Percentiles rank a stretch among this genome's conserved stretches.
phyloP scores from a whole-genome alignment of 2,329 filamentous ascomycete genomes.

The Rhynchosporium agropyri region DNA sequence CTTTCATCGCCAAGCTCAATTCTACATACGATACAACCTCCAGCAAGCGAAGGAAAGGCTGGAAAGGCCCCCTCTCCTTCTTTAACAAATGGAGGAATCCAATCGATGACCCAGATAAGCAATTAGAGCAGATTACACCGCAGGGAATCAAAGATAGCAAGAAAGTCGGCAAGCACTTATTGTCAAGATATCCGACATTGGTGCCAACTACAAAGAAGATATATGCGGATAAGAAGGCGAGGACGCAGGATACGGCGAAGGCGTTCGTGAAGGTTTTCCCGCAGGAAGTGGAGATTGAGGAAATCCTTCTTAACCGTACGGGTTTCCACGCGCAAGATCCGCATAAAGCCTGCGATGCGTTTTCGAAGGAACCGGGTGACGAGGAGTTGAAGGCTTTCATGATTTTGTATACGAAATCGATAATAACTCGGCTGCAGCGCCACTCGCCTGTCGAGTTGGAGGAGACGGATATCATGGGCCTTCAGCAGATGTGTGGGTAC shows the following conservation, averaged over 20 bases:
- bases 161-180: conserved; percentile 38
- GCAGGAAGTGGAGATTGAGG: conserved; percentile 37
- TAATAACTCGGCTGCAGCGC: conserved; percentile 58
- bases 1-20: conserved; percentile 58
- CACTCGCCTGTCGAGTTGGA: conserved; percentile 64
- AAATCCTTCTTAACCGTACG: conserved; percentile 55
- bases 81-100: conserved; percentile 39
- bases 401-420: conserved; percentile 60
- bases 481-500: conserved; percentile 68
- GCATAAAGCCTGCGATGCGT: conserved; percentile 64
- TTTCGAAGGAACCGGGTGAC: conserved; percentile 38
- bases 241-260: conserved; percentile 40
- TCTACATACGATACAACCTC: conserved; percentile 46
- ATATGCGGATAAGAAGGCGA: conserved; percentile 39
- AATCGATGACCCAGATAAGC: conserved; percentile 39
- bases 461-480: conserved; percentile 61
- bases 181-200: conserved; percentile 37
- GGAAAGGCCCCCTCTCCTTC: conserved; percentile 36
- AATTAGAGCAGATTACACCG: conserved; percentile 39
- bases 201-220: conserved; percentile 39
- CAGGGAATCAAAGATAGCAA: conserved; percentile 38
- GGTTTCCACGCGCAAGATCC: conserved; percentile 44
- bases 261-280: conserved; percentile 38
- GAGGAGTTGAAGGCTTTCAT: conserved; percentile 45
- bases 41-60: conserved; percentile 34